These are phyloP conservation scores for Nemania bipapillata DNA, from an alignment of 2,329 filamentous ascomycete species.

Conservation along the genomic window DNA sequence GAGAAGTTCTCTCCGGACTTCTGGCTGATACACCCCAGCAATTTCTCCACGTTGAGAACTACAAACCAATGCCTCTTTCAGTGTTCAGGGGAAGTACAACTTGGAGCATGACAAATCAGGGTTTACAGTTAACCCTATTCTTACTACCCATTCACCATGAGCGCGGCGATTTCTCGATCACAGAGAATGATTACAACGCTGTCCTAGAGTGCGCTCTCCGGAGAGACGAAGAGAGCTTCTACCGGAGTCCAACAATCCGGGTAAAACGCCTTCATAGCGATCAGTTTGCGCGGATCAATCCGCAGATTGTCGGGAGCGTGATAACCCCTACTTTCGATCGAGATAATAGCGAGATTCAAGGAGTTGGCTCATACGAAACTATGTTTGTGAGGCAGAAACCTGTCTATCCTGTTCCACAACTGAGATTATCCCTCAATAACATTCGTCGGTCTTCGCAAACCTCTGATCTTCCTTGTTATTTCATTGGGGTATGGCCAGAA, in stretches of 20 bases:
- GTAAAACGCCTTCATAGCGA: slow-evolving; percentile 33
- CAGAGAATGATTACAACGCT: slow-evolving; percentile 28
- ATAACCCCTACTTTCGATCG: slow-evolving; percentile 24
- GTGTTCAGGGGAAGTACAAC: slow-evolving; percentile 14
- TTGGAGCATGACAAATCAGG: slow-evolving; percentile 35
- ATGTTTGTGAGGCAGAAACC: slow-evolving; percentile 33
- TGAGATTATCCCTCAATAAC: slow-evolving; percentile 25
- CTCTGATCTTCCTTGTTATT: not conserved
- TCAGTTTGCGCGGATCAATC: slow-evolving; percentile 32
- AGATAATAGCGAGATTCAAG: too few relatives aligned
- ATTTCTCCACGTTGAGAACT: slow-evolving; percentile 23
- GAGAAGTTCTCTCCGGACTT: slow-evolving; percentile 27
- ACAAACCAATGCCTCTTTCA: slow-evolving; percentile 28
- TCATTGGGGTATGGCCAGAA: slow-evolving; percentile 28
- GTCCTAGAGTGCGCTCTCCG: slow-evolving; percentile 29
- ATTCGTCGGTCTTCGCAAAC: not conserved
- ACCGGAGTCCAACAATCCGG: slow-evolving; percentile 29
- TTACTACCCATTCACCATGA: not conserved
- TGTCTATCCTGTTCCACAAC: slow-evolving; percentile 20
- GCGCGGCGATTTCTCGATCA: not conserved
- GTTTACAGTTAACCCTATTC: slow-evolving; percentile 27
- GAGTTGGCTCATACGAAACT: slow-evolving; percentile 13
- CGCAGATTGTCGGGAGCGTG: slow-evolving; percentile 10
- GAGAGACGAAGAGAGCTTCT: slow-evolving; percentile 6
- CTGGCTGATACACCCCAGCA: slow-evolving; percentile 32